Conservation (phyloP, 805 yeast species). For the Metschnikowia koreensis region DNA sequence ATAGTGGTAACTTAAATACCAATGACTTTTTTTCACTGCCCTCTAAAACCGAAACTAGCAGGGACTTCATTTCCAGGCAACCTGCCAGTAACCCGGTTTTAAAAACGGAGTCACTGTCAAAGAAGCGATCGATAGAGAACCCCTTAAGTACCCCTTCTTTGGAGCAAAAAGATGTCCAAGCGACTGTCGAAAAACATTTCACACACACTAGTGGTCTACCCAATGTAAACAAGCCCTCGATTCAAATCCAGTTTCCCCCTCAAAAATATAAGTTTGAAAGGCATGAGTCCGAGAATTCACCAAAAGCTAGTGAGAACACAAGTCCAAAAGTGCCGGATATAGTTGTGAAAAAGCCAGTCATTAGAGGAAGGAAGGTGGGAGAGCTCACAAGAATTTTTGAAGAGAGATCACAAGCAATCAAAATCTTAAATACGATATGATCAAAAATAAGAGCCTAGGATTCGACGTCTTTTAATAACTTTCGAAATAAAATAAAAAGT, state of each 20-base stretch:
- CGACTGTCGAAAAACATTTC: neutral
- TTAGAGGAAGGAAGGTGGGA: slow-evolving; percentile 57
- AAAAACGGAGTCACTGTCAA: too few species aligned
- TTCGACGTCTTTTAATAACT: neutral
- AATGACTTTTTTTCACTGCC: neutral
- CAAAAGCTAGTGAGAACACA: neutral
- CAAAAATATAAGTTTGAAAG: slow-evolving; percentile 33
- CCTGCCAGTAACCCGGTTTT: too few species aligned
- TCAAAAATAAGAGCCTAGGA: neutral
- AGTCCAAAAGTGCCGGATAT: neutral
- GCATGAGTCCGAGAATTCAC: neutral
- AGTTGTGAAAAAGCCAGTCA: slow-evolving; percentile 36
- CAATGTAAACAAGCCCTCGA: neutral
- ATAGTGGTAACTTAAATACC: neutral
- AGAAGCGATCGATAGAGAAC: neutral
- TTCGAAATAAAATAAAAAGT: neutral
- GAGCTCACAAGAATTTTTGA: slow-evolving; percentile 63
- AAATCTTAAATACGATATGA: slow-evolving; percentile 22
- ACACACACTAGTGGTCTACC: neutral
- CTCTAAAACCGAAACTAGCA: too few species aligned
- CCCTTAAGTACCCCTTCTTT: neutral
- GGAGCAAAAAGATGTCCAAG: neutral
- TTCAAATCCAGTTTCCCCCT: slow-evolving; percentile 36
- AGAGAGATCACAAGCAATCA: slow-evolving; percentile 48
- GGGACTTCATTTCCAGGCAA: too few species aligned